Evolutionary conservation across 305 asterid species (phyloP).

Genomic region (Galium porrigens): DNA sequence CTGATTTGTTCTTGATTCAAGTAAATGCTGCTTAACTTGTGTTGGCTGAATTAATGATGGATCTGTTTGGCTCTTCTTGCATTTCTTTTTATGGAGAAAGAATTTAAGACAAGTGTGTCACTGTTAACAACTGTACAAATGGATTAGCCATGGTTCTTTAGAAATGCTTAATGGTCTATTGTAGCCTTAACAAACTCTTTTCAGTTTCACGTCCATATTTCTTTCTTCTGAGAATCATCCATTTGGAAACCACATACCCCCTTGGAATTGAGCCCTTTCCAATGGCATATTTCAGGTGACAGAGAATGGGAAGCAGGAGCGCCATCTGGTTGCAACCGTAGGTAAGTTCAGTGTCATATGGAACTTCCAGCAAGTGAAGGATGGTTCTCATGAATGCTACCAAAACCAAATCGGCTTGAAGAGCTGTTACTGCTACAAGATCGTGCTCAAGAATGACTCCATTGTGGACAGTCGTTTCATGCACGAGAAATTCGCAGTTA

Average conservation of each 20-base stretch:
- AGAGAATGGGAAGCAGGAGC: constrained; percentile 83
- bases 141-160: background rate
- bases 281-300: constrained; percentile 46
- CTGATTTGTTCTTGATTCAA: background rate
- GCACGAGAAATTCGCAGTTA: constrained; percentile 85
- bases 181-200: background rate
- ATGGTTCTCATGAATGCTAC: constrained; percentile 69
- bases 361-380: constrained; percentile 91
- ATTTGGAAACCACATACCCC: too few relatives aligned
- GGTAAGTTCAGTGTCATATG: constrained; percentile 95
- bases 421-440: constrained; percentile 96
- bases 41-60: background rate
- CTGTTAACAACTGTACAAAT: background rate
- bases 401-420: constrained; percentile 76
- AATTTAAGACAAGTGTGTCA: background rate
- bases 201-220: background rate
- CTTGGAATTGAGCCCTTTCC: background rate
- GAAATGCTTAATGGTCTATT: too few relatives aligned
- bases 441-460: constrained; percentile 67
- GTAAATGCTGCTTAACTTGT: background rate
- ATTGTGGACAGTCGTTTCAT: constrained; percentile 89
- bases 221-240: background rate
- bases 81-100: background rate
- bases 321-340: constrained; percentile 87
- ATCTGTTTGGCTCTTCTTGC: background rate